Base-by-base conservation (phyloP, 495 filamentous ascomycete genomes). In the Venustampulla echinocandica region DNA sequence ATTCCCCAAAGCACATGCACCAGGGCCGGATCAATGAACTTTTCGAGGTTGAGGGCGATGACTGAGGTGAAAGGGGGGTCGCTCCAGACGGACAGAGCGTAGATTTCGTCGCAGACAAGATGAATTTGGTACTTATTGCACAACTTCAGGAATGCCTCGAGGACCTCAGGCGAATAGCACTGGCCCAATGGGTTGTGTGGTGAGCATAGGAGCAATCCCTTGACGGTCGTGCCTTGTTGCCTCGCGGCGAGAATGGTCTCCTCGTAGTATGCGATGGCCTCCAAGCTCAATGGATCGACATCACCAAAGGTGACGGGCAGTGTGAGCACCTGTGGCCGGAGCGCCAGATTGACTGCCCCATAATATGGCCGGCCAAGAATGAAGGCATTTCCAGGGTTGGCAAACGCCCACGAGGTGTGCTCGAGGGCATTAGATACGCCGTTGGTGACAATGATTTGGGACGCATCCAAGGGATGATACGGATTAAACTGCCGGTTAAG, bases 1-100 rank as follows among this genome's bases (percentile, higher is more conserved):
- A 79, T 68, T 0, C 80, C 79, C 56, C 75, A 84, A 0, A 82
- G 58, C 1, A 77, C 68, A 60, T 85, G 81, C 0, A 85, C 60
- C 3, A 66, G 59, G 0, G 51, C 19, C 0, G 70, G 63, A 42
- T 77, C 65, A 10, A 83, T 79, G 15, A 77, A 62, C 0, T 64
- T 66, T 0, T 49, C 52, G 1, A 57, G 50, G 38, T 77, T 63
- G 32, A 82, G 64, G 0, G 75, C 69, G 0, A 77, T 58, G 0
- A 71, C 66, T 1, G 74, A 79, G n/a, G 63, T 61, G 52, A 84
- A 84, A 3, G 64, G 53, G 10, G 63, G 58, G 0, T 61, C 53
- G 50, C n/a, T 30, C 7, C 67, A 82, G 0, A 74, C 61, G 0
- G 71, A 76, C 14, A 79, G 55, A 0, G 74, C 80, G 53, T 82